phyloP scores from a whole-genome alignment of 257 asterid species.

The Solanum bulbocastanum region DNA sequence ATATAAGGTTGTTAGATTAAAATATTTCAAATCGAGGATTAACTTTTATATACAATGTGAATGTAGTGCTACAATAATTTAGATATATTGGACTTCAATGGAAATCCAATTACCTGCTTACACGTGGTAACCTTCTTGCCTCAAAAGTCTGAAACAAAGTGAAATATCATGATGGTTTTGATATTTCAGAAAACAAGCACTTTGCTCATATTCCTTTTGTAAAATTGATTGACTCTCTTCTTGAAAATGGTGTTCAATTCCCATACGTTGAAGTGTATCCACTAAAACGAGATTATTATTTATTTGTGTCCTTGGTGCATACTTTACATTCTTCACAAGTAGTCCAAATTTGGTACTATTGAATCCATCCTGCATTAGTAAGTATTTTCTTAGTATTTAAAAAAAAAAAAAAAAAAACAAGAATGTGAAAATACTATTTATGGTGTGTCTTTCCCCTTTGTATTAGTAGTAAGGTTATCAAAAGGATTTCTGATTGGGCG shows the following conservation, averaged over 20 bases:
- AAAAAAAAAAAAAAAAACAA: too few relatives aligned
- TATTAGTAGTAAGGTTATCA: too few relatives aligned
- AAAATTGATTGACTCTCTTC: constrained; percentile 18
- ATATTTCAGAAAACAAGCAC: not conserved
- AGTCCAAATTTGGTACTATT: not conserved
- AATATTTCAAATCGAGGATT: not conserved
- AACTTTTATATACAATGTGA: not conserved
- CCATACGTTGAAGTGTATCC: constrained; percentile 28
- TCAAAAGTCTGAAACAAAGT: constrained; percentile 30
- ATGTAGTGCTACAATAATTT: too few relatives aligned
- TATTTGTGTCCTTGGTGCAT: not conserved
- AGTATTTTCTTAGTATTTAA: too few relatives aligned
- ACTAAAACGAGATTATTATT: constrained; percentile 5
- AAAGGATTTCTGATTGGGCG: too few relatives aligned
- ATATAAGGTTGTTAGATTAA: not conserved
- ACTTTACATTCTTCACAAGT: constrained; percentile 10
- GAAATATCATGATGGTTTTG: constrained; percentile 12
- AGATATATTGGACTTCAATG: not conserved
- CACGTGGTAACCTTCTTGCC: constrained; percentile 32
- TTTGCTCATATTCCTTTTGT: not conserved
- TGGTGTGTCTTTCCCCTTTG: too few relatives aligned
- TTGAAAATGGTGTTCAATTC: constrained; percentile 19
- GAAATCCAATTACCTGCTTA: constrained; percentile 14
- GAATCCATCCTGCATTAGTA: constrained; percentile 13
- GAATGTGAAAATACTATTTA: too few relatives aligned